Evolutionary conservation across 495 filamentous ascomycete species (phyloP).

Genomic region (Cairneyella variabilis): DNA sequence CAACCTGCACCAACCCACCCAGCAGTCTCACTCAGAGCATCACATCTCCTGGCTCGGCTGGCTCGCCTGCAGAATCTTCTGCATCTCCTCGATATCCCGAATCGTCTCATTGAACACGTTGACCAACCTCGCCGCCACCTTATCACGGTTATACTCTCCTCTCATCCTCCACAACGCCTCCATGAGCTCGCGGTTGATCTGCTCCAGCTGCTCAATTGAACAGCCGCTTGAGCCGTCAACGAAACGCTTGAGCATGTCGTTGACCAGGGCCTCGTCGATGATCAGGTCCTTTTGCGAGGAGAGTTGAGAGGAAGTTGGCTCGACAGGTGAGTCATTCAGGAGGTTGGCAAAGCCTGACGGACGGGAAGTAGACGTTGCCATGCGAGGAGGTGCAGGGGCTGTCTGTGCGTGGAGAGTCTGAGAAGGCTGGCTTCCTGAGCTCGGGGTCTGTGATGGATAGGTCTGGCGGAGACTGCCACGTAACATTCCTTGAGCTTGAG

Average conservation of each 20-base stretch:
- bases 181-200: constrained; percentile 88
- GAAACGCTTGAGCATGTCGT: constrained; percentile 54
- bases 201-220: constrained; percentile 90
- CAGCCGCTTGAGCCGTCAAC: constrained; percentile 68
- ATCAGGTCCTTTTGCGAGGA: constrained; percentile 48
- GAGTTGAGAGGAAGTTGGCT: constrained; percentile 31
- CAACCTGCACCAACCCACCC: too few relatives aligned
- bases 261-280: constrained; percentile 52
- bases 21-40: too few relatives aligned
- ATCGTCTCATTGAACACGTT: constrained; percentile 78
- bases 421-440: constrained; percentile 19
- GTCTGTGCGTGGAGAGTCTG: constrained; percentile 36
- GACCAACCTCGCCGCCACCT: constrained; percentile 57
- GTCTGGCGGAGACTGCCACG: constrained; percentile 32
- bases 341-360: constrained; percentile 33
- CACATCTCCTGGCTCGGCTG: constrained; percentile 15
- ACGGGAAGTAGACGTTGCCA: constrained; percentile 24
- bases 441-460: constrained; percentile 21
- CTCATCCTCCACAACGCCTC: constrained; percentile 76
- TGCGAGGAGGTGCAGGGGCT: constrained; percentile 34
- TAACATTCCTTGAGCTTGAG: constrained; percentile 44
- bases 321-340: constrained; percentile 41
- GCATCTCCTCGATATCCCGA: constrained; percentile 61
- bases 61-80: constrained; percentile 23
- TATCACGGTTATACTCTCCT: constrained; percentile 74